These are phyloP conservation scores for Schizophyllum amplum DNA, from an alignment of 1,284 basidiomycete species.

Conservation along the genomic window DNA sequence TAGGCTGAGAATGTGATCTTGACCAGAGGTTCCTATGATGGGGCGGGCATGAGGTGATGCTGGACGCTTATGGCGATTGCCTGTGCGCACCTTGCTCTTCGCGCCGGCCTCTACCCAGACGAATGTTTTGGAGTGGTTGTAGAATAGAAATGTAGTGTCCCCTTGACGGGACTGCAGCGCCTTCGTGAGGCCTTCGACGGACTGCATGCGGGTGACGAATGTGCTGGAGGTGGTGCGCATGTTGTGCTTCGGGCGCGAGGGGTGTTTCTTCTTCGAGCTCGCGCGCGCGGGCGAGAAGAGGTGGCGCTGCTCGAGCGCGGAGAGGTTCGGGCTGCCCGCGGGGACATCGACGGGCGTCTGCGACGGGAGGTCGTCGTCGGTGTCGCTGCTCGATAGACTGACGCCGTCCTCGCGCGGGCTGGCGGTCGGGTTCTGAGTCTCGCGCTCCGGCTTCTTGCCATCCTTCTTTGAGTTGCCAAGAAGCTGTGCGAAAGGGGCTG, in stretches of 20 bases:
- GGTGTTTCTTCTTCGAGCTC: constrained; percentile 53
- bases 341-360: constrained; percentile 17
- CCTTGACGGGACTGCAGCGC: constrained; percentile 70
- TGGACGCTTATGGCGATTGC: constrained; percentile 3
- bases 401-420: constrained; percentile 46
- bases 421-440: constrained; percentile 21
- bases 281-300: constrained; percentile 39
- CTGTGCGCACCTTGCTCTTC: constrained; percentile 67
- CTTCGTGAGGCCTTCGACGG: constrained; percentile 68
- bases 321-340: constrained; percentile 18
- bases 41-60: constrained; percentile 7
- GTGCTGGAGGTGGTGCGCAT: constrained; percentile 83
- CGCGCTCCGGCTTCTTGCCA: constrained; percentile 48
- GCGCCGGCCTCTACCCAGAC: constrained; percentile 77
- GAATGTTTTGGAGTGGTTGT: constrained; percentile 74
- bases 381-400: constrained; percentile 72
- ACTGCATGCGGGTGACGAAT: constrained; percentile 82
- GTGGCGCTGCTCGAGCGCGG: constrained; percentile 29
- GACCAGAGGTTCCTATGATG: constrained; percentile 70
- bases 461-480: constrained; percentile 57
- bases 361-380: constrained; percentile 41
- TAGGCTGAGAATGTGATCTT: constrained; percentile 80
- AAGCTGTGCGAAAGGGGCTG: constrained; percentile 53
- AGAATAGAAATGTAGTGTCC: constrained; percentile 79
- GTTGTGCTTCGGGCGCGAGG: constrained; percentile 76